Percentiles rank a stretch among this genome's conserved stretches.
Evolutionary conservation across 495 filamentous ascomycete genomes (phyloP).

Genomic region (Lasiosphaeria miniovina): DNA sequence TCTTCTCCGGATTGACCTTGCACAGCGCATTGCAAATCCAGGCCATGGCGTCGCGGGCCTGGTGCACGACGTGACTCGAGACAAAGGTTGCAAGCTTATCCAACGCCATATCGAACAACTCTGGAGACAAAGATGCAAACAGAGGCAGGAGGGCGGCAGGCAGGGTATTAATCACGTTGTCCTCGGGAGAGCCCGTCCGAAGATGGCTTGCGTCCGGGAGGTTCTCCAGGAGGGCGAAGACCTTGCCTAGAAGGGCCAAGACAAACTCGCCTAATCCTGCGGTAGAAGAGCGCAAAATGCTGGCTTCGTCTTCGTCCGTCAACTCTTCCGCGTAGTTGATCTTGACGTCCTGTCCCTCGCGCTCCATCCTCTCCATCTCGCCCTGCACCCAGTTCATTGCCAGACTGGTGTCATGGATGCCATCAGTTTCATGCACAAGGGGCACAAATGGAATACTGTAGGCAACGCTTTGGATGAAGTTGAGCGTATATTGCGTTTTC

Average conservation of each 20-base stretch:
- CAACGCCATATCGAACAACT: conserved; percentile 86
- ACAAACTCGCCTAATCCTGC: conserved; percentile 91
- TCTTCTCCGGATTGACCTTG: conserved; percentile 91
- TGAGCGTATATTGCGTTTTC: conserved; percentile 90
- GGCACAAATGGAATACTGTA: conserved; percentile 93
- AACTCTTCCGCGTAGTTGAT: conserved; percentile 83
- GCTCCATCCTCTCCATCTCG: conserved; percentile 90
- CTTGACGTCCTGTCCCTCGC: conserved; percentile 75
- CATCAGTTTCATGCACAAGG: conserved; percentile 65
- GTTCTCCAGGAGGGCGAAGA: conserved; percentile 94
- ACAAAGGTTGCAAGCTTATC: conserved; percentile 91
- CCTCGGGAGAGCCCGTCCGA: conserved; percentile 87
- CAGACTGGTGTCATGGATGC: conserved; percentile 70
- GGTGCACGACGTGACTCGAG: conserved; percentile 93
- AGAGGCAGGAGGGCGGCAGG: conserved; percentile 89
- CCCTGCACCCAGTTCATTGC: conserved; percentile 92
- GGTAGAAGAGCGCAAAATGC: conserved; percentile 93
- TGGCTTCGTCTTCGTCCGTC: conserved; percentile 79
- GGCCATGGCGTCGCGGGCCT: conserved; percentile 96
- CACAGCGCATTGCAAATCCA: conserved; percentile 96
- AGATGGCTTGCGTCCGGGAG: conserved; percentile 85
- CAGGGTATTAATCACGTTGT: conserved; percentile 94
- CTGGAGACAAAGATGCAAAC: conserved; percentile 86
- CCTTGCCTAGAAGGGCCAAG: conserved; percentile 81
- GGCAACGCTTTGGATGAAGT: conserved; percentile 90